phyloP scores from a whole-genome alignment of 2,329 filamentous ascomycete species.

The Fusarium globosum region DNA sequence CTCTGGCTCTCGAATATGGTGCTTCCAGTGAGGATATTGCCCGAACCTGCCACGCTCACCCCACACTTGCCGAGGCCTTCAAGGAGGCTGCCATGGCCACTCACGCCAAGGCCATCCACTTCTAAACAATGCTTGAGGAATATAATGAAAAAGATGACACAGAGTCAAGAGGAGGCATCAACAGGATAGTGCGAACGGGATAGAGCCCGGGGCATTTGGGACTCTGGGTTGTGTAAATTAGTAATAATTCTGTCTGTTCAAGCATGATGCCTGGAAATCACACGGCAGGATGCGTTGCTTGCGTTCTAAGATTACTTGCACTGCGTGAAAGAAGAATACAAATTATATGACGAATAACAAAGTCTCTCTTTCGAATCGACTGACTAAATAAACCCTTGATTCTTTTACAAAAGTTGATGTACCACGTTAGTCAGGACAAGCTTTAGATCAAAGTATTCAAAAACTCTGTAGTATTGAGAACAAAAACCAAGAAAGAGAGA shows the following conservation, averaged over 20 bases:
- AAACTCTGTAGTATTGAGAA: neutral
- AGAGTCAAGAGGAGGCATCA: conserved; percentile 37
- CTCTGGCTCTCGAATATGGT: conserved; percentile 94
- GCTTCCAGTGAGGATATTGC: conserved; percentile 95
- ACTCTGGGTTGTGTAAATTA: conserved; percentile 47
- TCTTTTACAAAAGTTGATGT: neutral
- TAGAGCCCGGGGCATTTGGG: conserved; percentile 40
- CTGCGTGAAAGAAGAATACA: neutral
- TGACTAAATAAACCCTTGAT: neutral
- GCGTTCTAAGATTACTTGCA: conserved; percentile 5
- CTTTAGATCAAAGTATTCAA: neutral
- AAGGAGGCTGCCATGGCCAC: conserved; percentile 99
- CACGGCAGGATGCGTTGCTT: conserved; percentile 23
- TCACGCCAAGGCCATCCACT: conserved; percentile 95
- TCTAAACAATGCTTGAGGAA: conserved; percentile 62
- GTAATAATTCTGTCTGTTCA: conserved; percentile 46
- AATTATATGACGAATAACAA: neutral
- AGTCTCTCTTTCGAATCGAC: too few species aligned
- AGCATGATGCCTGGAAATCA: conserved; percentile 46
- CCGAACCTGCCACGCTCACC: conserved; percentile 95
- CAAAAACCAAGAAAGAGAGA: neutral
- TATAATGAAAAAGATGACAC: conserved; percentile 33
- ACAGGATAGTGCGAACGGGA: conserved; percentile 37
- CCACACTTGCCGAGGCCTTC: conserved; percentile 95
- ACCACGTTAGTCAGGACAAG: neutral